Evolutionary conservation across 768 basidiomycete genomes (phyloP).

Genomic region (Collybiopsis confluens): DNA sequence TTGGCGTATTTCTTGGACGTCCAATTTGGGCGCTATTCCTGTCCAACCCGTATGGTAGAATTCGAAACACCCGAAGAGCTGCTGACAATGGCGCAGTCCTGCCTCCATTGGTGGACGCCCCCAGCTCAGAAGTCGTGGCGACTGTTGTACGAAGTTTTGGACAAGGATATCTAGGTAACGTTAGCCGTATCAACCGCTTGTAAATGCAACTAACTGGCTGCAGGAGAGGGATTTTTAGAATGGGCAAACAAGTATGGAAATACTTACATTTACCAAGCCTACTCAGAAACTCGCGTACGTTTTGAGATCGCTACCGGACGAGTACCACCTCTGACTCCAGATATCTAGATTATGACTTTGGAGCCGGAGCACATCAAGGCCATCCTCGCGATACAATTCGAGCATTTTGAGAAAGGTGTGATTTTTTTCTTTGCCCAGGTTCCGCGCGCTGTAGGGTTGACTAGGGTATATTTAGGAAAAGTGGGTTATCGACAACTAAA

Average conservation of each 20-base stretch:
- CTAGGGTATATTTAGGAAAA: constrained; percentile 15
- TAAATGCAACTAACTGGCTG: neutral
- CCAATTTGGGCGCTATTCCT: neutral
- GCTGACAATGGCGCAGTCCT: constrained; percentile 1
- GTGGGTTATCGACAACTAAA: constrained; percentile 15
- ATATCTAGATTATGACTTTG: constrained; percentile 11
- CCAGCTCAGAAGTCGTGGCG: neutral
- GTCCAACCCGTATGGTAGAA: neutral
- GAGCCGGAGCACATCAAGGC: constrained; percentile 26
- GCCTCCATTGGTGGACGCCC: neutral
- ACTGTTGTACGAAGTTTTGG: neutral
- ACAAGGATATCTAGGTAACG: constrained; percentile 2
- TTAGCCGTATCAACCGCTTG: neutral
- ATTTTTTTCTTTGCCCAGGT: too few relatives aligned
- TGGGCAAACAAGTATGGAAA: constrained; percentile 6
- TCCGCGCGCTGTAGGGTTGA: too few relatives aligned
- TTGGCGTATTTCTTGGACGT: neutral
- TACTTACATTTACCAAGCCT: neutral
- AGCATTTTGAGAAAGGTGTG: constrained; percentile 32
- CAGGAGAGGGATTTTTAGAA: constrained; percentile 3
- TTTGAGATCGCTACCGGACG: neutral
- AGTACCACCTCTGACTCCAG: neutral
- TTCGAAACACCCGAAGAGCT: neutral
- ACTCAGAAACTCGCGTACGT: constrained; percentile 4
- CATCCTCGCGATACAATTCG: constrained; percentile 36